Evolutionary conservation across 192 early-diverging fungal species (phyloP).

Genomic region (Cetraspora pellucida): DNA sequence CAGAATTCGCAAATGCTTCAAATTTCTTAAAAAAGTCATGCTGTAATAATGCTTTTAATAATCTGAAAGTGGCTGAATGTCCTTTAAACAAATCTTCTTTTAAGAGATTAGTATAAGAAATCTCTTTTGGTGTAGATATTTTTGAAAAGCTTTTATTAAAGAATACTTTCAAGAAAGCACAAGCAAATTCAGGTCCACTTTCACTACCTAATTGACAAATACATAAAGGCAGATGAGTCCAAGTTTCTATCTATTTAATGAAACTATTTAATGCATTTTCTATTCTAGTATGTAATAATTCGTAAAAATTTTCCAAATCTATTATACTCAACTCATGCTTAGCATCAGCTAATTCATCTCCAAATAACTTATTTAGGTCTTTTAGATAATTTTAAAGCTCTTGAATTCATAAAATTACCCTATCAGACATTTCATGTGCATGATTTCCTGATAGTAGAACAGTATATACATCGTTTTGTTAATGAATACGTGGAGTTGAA

Average conservation of each 20-base stretch:
- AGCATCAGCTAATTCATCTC: background rate
- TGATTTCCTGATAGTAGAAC: background rate
- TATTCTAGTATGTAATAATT: background rate
- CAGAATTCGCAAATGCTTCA: background rate
- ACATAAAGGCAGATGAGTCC: background rate
- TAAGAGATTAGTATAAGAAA: background rate
- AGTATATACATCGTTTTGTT: background rate
- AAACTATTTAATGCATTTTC: background rate
- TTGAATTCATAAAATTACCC: background rate
- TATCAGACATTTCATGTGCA: constrained; percentile 16
- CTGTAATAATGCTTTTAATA: background rate
- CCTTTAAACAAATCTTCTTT: background rate
- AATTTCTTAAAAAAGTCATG: background rate
- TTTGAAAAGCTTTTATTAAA: background rate
- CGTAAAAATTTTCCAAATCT: background rate
- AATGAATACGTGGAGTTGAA: background rate
- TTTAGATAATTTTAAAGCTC: background rate
- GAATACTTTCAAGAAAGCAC: background rate
- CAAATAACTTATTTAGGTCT: background rate
- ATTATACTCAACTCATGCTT: background rate
- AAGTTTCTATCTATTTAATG: background rate
- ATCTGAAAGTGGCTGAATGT: background rate
- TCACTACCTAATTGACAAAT: background rate
- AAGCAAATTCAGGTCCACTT: background rate
- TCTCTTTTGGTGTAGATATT: background rate